Conservation (phyloP, 306 rosid species). For the Canavalia ensiformis region DNA sequence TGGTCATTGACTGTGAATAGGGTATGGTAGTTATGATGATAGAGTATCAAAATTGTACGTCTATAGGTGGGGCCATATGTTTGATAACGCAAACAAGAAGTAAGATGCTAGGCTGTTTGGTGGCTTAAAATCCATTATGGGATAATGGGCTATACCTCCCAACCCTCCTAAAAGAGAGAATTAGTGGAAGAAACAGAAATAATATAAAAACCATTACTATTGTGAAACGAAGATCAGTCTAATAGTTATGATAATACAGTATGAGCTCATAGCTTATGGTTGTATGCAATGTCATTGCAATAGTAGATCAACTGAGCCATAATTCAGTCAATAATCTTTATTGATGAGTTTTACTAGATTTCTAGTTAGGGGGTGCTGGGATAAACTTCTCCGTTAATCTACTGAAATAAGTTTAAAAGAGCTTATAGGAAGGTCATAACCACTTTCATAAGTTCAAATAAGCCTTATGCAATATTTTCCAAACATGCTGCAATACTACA, state of each 20-base stretch:
- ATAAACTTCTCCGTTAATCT: background rate
- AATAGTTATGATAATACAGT: slow-evolving; percentile 15
- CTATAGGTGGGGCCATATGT: slow-evolving; percentile 8
- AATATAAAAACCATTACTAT: background rate
- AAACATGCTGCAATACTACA: slow-evolving; percentile 13
- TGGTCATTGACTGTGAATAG: slow-evolving; percentile 26
- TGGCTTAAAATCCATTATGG: slow-evolving; percentile 33
- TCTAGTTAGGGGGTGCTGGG: background rate
- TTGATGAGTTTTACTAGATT: slow-evolving; percentile 17
- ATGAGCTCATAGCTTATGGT: slow-evolving; percentile 27
- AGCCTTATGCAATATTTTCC: background rate
- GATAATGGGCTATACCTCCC: background rate
- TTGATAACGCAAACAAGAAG: slow-evolving; percentile 27
- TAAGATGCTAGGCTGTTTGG: slow-evolving; percentile 25
- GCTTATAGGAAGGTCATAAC: background rate
- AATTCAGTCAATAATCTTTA: slow-evolving; percentile 3
- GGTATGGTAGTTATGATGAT: background rate
- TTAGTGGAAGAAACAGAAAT: slow-evolving; percentile 22
- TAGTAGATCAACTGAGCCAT: slow-evolving; percentile 9
- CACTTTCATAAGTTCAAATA: background rate
- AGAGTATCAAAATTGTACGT: slow-evolving; percentile 24
- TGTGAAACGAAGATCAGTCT: slow-evolving; percentile 16
- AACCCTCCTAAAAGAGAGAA: background rate
- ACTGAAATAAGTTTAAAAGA: background rate
- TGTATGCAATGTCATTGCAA: slow-evolving; percentile 26